Evolutionary conservation across 805 yeast species (phyloP), one percentile per base, ranked within the genome.

Genomic region (Zygotorulaspora florentina): DNA sequence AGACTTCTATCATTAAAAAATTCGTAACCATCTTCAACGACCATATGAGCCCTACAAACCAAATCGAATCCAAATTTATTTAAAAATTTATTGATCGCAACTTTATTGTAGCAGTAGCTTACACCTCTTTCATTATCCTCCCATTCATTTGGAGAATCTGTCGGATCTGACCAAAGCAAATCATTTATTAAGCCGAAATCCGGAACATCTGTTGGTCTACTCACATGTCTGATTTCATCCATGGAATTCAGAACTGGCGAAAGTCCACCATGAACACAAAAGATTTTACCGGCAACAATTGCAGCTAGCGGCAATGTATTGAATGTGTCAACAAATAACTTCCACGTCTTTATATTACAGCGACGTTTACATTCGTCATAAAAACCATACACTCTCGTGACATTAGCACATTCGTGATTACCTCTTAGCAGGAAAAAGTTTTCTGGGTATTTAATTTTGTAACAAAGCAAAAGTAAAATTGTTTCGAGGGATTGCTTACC

Each of bases 311-410:
- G 99, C 52, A 93, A 72, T 0, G 96, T 86, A 64, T 93, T 93
- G 72, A 93, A 93, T 1, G 96, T 89, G 70, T 93, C 99, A 55
- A 93, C 80, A 61, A 93, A 93, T 25, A 80, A 69, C 64, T 90
- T 89, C 99, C 99, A 93, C 1, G 90, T 85, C 64, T 91, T 93
- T 58, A 90, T 79, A 60, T 85, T 87, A 58, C 96, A 81, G 50
- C 99, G 76, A 59, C 99, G 79, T 65, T 93, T 93, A 72, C 99
- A 93, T 69, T 93, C 99, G 68, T 93, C 99, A 64, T 89, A 93
- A 62, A 93, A 93, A 2, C 99, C 99, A 67, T 93, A 93, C 27
- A 93, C 96, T 53, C 96, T 79, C 1, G 98, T 91, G 46, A 93
- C 95, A 61, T 87, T 88, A 16, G 99, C 97, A 67, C 96, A 87